Conservation (phyloP, 805 yeast genomes). For the Pichia sporocuriosa region DNA sequence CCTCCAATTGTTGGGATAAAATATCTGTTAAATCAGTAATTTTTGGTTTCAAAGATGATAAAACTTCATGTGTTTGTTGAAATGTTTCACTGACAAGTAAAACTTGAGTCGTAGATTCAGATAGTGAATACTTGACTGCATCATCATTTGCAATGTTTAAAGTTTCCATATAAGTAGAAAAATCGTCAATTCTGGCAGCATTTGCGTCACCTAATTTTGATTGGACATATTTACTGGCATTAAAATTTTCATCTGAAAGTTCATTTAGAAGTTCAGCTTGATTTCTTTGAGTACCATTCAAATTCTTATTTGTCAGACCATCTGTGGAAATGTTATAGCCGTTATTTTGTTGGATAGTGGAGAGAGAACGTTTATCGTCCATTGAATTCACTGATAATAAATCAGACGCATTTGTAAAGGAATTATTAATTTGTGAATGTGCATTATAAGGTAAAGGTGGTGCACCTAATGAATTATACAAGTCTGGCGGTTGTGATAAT, state of each 20-base stretch:
- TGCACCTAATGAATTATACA: conserved; percentile 10
- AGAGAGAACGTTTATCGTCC: not conserved
- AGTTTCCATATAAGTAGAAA: conserved; percentile 30
- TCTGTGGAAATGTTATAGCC: conserved; percentile 3
- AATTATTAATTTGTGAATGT: conserved; percentile 7
- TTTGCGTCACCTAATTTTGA: conserved; percentile 54
- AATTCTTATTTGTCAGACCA: not conserved
- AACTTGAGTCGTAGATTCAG: conserved; percentile 57
- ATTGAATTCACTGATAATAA: conserved; percentile 2
- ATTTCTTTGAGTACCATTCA: not conserved
- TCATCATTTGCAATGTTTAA: conserved; percentile 35
- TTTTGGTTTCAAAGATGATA: conserved; percentile 53
- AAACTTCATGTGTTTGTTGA: conserved; percentile 54
- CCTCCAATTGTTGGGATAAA: conserved; percentile 36
- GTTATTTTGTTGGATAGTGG: conserved; percentile 7
- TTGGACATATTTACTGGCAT: conserved; percentile 43
- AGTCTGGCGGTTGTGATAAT: conserved; percentile 17
- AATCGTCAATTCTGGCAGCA: conserved; percentile 66
- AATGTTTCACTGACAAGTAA: conserved; percentile 55
- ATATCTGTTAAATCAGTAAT: conserved; percentile 56
- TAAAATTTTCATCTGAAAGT: conserved; percentile 36
- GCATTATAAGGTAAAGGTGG: conserved; percentile 28
- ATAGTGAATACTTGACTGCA: conserved; percentile 53
- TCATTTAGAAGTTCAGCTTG: conserved; percentile 22
- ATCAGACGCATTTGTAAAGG: conserved; percentile 7